Evolutionary conservation across 2,329 filamentous ascomycete species (phyloP).

Genomic region (Aspergillus fumigatus): DNA sequence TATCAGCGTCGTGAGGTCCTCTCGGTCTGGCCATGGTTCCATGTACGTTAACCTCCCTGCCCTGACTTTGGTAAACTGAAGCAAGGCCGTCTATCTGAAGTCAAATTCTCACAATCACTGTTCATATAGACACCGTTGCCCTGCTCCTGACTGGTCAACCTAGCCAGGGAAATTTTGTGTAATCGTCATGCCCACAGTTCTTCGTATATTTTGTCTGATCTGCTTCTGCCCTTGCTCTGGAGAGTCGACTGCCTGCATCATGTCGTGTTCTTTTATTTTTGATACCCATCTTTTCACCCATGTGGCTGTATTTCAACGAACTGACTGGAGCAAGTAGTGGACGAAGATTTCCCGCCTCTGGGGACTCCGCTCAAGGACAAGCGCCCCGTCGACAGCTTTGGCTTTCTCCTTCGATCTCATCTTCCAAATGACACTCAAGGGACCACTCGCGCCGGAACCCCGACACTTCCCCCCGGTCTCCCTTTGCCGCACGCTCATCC

Average conservation of each 20-base stretch:
- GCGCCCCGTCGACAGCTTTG: slow-evolving; percentile 30
- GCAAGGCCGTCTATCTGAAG: slow-evolving; percentile 41
- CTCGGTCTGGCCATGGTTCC: slow-evolving; percentile 35
- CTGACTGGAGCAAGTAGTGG: slow-evolving; percentile 35
- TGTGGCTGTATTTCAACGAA: slow-evolving; percentile 15
- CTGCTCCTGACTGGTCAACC: slow-evolving; percentile 24
- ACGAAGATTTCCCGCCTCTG: slow-evolving; percentile 46
- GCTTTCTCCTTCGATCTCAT: slow-evolving; percentile 33
- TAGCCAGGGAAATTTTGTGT: slow-evolving; percentile 27
- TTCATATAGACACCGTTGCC: slow-evolving; percentile 37
- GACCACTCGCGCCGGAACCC: slow-evolving; percentile 34
- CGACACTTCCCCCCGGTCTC: slow-evolving; percentile 39
- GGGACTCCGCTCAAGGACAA: slow-evolving; percentile 35
- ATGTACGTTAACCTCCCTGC: slow-evolving; percentile 51
- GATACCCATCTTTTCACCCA: slow-evolving; percentile 1
- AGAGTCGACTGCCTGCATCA: background rate
- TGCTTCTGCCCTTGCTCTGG: slow-evolving; percentile 8
- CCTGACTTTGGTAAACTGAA: slow-evolving; percentile 36
- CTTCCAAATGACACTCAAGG: slow-evolving; percentile 27
- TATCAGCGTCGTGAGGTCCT: slow-evolving; percentile 32
- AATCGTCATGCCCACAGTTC: slow-evolving; percentile 27
- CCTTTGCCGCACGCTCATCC: slow-evolving; percentile 39
- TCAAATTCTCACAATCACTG: slow-evolving; percentile 43
- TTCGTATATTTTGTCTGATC: slow-evolving; percentile 26
- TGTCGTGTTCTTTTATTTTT: background rate